Evolutionary conservation across 2,329 filamentous ascomycete genomes (phyloP), one percentile per base, ranked within the genome.

Genomic region (Penicillium capsulatum): DNA sequence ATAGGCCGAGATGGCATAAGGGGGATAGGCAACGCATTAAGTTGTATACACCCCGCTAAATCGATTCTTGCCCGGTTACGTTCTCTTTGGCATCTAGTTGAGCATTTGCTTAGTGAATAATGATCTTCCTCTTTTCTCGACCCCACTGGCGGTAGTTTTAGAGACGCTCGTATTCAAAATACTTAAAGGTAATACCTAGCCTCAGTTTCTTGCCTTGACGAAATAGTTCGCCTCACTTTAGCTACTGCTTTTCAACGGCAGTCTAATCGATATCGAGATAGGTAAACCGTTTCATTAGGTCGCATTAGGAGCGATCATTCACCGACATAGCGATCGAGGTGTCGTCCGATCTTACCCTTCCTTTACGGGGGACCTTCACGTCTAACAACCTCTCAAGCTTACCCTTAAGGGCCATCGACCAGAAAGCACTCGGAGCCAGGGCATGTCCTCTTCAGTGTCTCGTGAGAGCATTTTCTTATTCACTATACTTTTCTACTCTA

Each of bases 201-300:
- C 36, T 46, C 11, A 43, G 22, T 33, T 42, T 40, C 30, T 46
- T 46, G 13, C 36, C 40, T 24, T 8, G 30, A 35, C 7, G 8
- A 28, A 26, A 46, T 1, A 38, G 39, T 32, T 40, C 36, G 1
- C 44, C 34, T 34, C 31, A 43, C 20, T 3, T 34, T 2, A 48
- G 20, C 11, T 45, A 37, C 26, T 48, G 32, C 31, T 44, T 43
- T 34, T 45, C 47, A 7, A 47, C 46, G 40, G 40, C 13, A 11
- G 44, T 50, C 50, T 44, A 57, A 42, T 54, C 40, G 14, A 50
- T 46, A 20, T 50, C 35, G 20, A 40, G 33, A 26, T 34, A 9
- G 20, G 44, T 31, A 30, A 44, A 51, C 17, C 42, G 29, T 24
- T 38, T 34, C 7, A 11, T 40, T 11, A 50, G 40, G 30, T 45